Conservation (phyloP, 2,329 filamentous ascomycete species). For the Rosellinia necatrix region DNA sequence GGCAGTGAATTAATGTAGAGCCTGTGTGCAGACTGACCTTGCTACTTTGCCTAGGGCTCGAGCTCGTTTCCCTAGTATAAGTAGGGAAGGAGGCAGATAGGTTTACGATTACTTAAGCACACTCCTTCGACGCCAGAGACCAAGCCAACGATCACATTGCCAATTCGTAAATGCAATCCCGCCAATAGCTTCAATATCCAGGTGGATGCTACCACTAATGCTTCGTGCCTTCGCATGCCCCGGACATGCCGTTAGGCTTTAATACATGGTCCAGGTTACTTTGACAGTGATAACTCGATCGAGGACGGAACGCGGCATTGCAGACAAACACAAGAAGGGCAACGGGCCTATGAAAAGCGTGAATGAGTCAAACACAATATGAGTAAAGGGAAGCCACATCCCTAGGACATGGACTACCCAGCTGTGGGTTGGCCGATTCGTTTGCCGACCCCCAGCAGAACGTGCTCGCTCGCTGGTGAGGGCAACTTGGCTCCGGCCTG, state of each 20-base stretch:
- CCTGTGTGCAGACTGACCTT: background rate
- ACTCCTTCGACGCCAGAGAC: too few species aligned
- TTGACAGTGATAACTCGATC: background rate
- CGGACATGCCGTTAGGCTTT: too few species aligned
- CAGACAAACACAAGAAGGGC: slow-evolving; percentile 17
- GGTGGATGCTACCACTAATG: background rate
- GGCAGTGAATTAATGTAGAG: background rate
- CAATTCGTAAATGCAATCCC: background rate
- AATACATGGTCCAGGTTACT: background rate
- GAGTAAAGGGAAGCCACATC: slow-evolving; percentile 16
- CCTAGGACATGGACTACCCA: background rate
- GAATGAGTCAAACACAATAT: background rate
- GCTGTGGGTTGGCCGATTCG: background rate
- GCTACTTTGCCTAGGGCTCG: too few species aligned
- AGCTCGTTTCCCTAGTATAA: background rate
- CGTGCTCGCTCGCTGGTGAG: background rate
- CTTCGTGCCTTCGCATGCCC: background rate
- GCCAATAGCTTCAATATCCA: background rate
- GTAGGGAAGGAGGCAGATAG: background rate
- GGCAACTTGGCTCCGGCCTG: too few species aligned
- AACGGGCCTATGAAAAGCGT: background rate
- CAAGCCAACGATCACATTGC: background rate
- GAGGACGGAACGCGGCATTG: slow-evolving; percentile 16
- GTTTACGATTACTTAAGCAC: too few species aligned
- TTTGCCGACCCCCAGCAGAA: background rate